A percentile compares a stretch with the other conserved stretches of the same genome.
Evolutionary conservation across 192 early-diverging fungal genomes (phyloP).

Genomic region (Dissophora ornata): DNA sequence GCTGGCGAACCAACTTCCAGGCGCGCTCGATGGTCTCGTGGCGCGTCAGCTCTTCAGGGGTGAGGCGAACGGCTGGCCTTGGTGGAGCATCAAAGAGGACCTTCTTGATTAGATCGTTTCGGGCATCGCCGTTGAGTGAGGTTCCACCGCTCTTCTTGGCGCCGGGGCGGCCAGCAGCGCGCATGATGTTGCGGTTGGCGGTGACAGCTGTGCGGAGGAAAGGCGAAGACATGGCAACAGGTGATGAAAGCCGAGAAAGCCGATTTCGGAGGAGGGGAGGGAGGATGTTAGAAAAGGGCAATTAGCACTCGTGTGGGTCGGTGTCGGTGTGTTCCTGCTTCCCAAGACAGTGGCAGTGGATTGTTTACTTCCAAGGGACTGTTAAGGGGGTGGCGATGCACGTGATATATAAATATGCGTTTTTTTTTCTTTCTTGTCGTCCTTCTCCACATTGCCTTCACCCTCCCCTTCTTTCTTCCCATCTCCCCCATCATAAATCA

Average conservation of each 20-base stretch:
- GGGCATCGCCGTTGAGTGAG: constrained; percentile 61
- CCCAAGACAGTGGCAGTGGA: too few relatives aligned
- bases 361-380: constrained; percentile 26
- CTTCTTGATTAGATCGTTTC: constrained; percentile 78
- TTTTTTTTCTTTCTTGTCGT: constrained; percentile 5
- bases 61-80: constrained; percentile 57
- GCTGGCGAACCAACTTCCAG: constrained; percentile 65
- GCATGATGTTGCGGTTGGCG: constrained; percentile 35
- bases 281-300: neutral
- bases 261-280: constrained; percentile 7
- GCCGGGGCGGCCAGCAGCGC: constrained; percentile 24
- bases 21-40: constrained; percentile 82
- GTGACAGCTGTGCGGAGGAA: constrained; percentile 35
- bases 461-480: neutral
- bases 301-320: neutral
- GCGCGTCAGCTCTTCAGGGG: constrained; percentile 67
- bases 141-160: constrained; percentile 32
- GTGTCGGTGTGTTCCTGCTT: neutral
- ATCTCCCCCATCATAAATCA: neutral
- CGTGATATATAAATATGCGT: constrained; percentile 1
- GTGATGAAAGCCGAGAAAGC: too few relatives aligned
- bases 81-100: constrained; percentile 72
- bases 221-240: constrained; percentile 41
- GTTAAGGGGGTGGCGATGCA: constrained; percentile 8
- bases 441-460: neutral